These are phyloP conservation scores for Trypanosoma platydactyli DNA, from an alignment of 208 protist genomes.

Conservation along the genomic window DNA sequence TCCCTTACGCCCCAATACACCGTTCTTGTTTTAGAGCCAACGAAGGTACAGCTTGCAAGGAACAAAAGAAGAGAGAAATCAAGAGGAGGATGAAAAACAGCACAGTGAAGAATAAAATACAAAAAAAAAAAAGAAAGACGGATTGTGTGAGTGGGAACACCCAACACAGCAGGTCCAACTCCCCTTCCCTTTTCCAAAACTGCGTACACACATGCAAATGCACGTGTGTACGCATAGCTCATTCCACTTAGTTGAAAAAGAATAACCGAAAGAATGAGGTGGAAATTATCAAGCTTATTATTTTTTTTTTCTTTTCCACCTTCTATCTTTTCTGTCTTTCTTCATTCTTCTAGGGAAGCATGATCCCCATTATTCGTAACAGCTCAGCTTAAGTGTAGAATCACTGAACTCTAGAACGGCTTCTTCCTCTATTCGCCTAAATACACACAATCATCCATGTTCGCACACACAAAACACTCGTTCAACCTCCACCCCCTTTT, in stretches of 20 bases:
- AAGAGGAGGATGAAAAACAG: not conserved
- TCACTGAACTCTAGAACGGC: not conserved
- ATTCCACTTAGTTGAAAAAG: constrained; percentile 21
- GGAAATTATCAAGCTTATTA: constrained; percentile 1
- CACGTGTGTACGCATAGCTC: not conserved
- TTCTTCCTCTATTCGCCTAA: not conserved
- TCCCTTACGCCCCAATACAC: not conserved
- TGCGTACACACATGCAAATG: too few relatives aligned
- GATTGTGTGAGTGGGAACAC: too few relatives aligned
- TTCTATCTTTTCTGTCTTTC: constrained; percentile 15
- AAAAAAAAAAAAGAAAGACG: constrained; percentile 21
- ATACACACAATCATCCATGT: not conserved
- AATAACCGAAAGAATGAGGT: not conserved
- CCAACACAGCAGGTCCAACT: too few relatives aligned
- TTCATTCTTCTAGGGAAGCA: not conserved
- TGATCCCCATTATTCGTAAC: not conserved
- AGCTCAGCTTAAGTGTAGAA: not conserved
- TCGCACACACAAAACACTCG: not conserved
- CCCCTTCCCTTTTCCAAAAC: too few relatives aligned
- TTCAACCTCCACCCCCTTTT: not conserved
- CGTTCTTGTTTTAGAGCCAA: too few relatives aligned
- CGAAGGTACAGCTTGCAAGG: not conserved
- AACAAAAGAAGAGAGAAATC: not conserved
- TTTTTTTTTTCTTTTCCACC: constrained; percentile 1
- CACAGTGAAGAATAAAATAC: constrained; percentile 1